These are phyloP conservation scores for Neurospora sp. DNA, from an alignment of 495 filamentous ascomycete species.

Conservation along the genomic window DNA sequence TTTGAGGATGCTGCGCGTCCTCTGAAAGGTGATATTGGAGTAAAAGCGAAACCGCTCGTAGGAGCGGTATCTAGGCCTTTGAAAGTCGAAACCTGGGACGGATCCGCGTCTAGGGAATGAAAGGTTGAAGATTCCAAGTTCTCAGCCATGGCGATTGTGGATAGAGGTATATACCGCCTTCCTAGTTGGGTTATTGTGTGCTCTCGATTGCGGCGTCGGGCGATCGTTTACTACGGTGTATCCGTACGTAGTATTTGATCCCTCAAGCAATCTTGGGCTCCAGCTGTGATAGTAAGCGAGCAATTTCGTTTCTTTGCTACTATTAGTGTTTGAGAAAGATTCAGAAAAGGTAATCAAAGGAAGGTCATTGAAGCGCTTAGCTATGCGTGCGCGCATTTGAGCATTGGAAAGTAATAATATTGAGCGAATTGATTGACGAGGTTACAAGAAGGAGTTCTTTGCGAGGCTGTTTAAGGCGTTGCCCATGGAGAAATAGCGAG, in stretches of 20 bases:
- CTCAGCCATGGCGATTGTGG: not conserved
- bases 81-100: not conserved
- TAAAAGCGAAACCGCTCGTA: not conserved
- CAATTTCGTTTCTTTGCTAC: not conserved
- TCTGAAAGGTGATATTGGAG: not conserved
- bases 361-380: not conserved
- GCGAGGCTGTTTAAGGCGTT: no score
- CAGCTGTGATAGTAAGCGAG: not conserved
- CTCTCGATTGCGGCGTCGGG: not conserved
- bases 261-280: not conserved
- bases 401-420: not conserved
- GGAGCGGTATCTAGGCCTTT: not conserved
- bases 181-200: not conserved
- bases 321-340: not conserved
- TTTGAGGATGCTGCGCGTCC: not conserved
- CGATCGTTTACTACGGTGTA: not conserved
- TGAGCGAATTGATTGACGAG: not conserved
- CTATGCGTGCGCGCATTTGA: not conserved
- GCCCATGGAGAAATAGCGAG: no score
- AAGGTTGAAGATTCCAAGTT: not conserved
- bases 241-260: not conserved
- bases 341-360: not conserved
- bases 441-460: not conserved
- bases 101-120: not conserved
- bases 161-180: not conserved